Base-by-base conservation (phyloP, 1,139 yeast species). In the Ogataea hybrid region DNA sequence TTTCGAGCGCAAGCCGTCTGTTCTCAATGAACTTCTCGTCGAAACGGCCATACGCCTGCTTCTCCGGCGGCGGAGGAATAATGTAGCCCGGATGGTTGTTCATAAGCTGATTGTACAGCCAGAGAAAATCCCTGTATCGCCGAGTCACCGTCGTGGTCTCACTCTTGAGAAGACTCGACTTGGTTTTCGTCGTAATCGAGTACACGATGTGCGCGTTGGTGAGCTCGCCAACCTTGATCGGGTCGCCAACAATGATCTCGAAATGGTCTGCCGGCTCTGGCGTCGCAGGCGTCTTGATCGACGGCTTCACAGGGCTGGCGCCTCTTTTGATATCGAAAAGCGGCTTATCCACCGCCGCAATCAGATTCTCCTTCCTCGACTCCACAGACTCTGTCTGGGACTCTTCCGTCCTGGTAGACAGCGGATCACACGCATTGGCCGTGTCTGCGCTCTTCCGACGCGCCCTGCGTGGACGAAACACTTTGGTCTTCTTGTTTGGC, bases 1-100 rank as follows among this genome's bases (percentile, higher is more conserved):
- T 79, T 58, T 90, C 97, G 61, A 92, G 70, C n/a, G 94, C 88
- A 30, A 81, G 68, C 46, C 97, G 71, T 63, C 98, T 77, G 51
- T 79, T 80, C 60, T 90, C 97, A 41, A 92, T 81, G 57, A 92
- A 89, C 56, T 82, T 89, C 52, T 86, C 90, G 57, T 88, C 87
- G 43, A 68, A 68, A 50, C 95, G 71, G 3, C 96, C 97, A 45
- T 90, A 84, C 0, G 88, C 86, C 63, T 92, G 97, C 59, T 94
- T 94, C 28, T 88, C 87, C 1, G 99, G 98, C 9, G 98, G 97
- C 0, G 98, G 96, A 1, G 98, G 98, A 21, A 94, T 82, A 31
- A 94, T 84, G 44, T 77, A 71, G 1, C 98, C 98, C 23, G 96
- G 95, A 58, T 92, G 89, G 54, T 84, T 87, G 51, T 78, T 77